A percentile compares a stretch with the other conserved stretches of the same genome.
Conservation (phyloP, 306 rosid species). For the Dalbergia cochinchinensis region DNA sequence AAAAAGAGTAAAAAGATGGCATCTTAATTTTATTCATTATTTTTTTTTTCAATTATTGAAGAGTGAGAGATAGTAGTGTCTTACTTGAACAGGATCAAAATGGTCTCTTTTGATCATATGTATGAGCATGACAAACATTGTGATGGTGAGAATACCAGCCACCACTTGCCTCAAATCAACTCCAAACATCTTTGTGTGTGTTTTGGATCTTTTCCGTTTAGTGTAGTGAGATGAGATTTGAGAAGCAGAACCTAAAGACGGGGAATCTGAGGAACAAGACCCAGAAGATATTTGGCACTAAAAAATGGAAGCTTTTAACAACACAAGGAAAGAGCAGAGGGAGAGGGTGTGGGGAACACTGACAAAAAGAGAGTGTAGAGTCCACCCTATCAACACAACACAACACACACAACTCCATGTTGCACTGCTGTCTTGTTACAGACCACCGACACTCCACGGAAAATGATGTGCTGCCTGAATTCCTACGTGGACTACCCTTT, state of each 20-base stretch:
- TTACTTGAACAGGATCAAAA: slow-evolving; percentile 86
- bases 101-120: slow-evolving; percentile 98
- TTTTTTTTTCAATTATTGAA: not conserved
- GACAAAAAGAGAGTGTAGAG: not conserved
- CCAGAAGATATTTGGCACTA: not conserved
- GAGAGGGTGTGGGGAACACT: not conserved
- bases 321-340: slow-evolving; percentile 6
- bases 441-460: slow-evolving; percentile 67
- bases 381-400: no score
- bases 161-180: slow-evolving; percentile 97
- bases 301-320: slow-evolving; percentile 9
- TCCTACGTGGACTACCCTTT: slow-evolving; percentile 24
- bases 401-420: not conserved
- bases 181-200: slow-evolving; percentile 59
- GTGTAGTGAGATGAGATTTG: no score
- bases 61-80: not conserved
- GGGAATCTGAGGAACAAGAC: not conserved
- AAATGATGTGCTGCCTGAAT: slow-evolving; percentile 58
- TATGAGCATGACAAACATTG: slow-evolving; percentile 98
- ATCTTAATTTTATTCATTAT: not conserved
- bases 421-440: not conserved
- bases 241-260: not conserved
- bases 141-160: slow-evolving; percentile 84
- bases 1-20: not conserved
- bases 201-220: not conserved